Base-by-base conservation (phyloP, 805 yeast species). In the Pichia deserticola region DNA sequence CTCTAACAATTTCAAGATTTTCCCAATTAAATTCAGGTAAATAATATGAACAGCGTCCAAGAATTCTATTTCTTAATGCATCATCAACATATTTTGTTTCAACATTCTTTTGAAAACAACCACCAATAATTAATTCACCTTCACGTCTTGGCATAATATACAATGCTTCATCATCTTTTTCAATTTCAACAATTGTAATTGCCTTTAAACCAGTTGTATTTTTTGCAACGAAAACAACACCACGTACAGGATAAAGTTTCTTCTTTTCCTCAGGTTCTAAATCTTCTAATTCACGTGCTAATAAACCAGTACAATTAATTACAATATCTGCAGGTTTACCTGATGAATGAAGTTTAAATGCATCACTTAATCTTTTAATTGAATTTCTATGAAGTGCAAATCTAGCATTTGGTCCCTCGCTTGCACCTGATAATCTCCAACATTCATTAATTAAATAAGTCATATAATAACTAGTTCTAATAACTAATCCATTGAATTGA, bases 61-160 rank as follows among this genome's bases (percentile, higher is more conserved):
- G 52, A 4, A 81, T 75, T 44, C 86, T 66, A 47, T 72, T 57
- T 1, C 78, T 71, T 46, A 81, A 66, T 13, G 61, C 75, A 3
- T 61, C 58, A 54, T 80, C 82, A 40, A 68, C 66, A 4, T 55
- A 44, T 15, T 44, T 54, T 7, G 54, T 50, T 47, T 57, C 54
- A 30, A 58, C 60, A 37, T 57, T 53, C 11, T 56, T 42, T 35
- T 60, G 54, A 53, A 60, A 58, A 50, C 63, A 60, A 0, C 89
- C 89, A 3, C 89, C 89, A 50, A 83, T 72, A 38, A 83, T 78
- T 35, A 78, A 70, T 42, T 86, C 86, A n/a, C 89, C 88, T 64
- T 83, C 89, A 52, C 77, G 78, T 49, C 89, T 65, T n/a, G 89
- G 89, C 72, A 83, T 77, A 36, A 79, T 67, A 58, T 83, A 82